These are phyloP conservation scores for Sclerotinia trifoliorum DNA, from an alignment of 2,329 filamentous ascomycete genomes.

Conservation along the genomic window DNA sequence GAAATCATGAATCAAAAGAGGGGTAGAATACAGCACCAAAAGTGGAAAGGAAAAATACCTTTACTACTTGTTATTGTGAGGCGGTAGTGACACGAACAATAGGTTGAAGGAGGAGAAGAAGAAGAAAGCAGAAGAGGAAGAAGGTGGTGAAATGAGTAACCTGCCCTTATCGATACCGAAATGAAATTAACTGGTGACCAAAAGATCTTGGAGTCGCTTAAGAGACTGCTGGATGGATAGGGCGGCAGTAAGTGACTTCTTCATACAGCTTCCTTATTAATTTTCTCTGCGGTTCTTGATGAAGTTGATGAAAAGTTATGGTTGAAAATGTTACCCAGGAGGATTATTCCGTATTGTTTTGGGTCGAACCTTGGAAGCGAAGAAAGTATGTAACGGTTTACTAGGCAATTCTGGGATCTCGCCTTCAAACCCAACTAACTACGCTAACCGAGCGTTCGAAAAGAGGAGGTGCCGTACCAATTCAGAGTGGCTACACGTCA, in stretches of 20 bases:
- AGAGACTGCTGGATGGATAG: constrained; percentile 3
- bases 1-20: neutral
- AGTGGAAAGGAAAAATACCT: constrained; percentile 1
- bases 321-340: neutral
- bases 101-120: neutral
- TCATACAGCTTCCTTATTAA: neutral
- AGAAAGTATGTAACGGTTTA: neutral
- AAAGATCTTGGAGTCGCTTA: constrained; percentile 10
- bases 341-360: neutral
- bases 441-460: constrained; percentile 9
- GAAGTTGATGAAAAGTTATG: neutral
- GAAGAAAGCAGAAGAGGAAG: neutral
- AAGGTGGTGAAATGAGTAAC: constrained; percentile 1
- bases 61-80: neutral
- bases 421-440: constrained; percentile 4
- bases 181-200: constrained; percentile 10
- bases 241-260: constrained; percentile 7
- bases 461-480: neutral
- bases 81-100: neutral
- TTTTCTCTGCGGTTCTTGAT: constrained; percentile 1
- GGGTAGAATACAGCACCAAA: neutral
- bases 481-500: constrained; percentile 7
- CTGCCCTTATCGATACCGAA: constrained; percentile 15
- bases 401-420: constrained; percentile 4
- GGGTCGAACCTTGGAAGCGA: neutral